Evolutionary conservation across 1,139 yeast species (phyloP).

Genomic region (Yamadazyma taylorii): DNA sequence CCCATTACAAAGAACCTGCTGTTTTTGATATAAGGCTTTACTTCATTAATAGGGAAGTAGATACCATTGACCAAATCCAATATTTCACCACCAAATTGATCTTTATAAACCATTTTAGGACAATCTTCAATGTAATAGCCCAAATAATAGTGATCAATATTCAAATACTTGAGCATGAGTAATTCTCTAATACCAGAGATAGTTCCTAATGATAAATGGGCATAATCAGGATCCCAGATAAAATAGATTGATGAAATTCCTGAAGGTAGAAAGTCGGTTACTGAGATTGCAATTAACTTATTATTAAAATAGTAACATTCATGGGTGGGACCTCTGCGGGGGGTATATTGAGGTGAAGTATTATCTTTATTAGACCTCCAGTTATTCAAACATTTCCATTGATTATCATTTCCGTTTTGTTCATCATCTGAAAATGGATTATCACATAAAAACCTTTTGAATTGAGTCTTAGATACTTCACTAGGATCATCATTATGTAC

Average conservation of each 20-base stretch:
- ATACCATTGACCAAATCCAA: conserved; percentile 52
- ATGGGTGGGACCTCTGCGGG: conserved; percentile 54
- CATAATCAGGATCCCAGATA: conserved; percentile 84
- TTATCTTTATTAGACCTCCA: conserved; percentile 25
- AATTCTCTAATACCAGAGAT: conserved; percentile 75
- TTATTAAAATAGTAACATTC: conserved; percentile 72
- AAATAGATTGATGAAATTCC: conserved; percentile 85
- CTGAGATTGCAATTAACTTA: conserved; percentile 71
- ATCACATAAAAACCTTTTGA: conserved; percentile 66
- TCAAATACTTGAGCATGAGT: conserved; percentile 44
- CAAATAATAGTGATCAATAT: conserved; percentile 58
- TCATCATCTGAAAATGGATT: conserved; percentile 51
- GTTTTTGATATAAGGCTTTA: conserved; percentile 29
- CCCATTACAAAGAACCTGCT: conserved; percentile 47
- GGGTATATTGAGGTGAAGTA: conserved; percentile 5
- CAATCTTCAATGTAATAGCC: conserved; percentile 83
- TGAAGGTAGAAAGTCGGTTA: conserved; percentile 73
- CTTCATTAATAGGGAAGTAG: conserved; percentile 43
- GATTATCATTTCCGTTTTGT: conserved; percentile 22
- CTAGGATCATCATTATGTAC: conserved; percentile 65
- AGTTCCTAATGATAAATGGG: conserved; percentile 72
- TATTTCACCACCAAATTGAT: conserved; percentile 72
- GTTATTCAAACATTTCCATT: conserved; percentile 32
- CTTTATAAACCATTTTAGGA: conserved; percentile 80
- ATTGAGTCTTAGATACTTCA: conserved; percentile 47